These are phyloP conservation scores for Annulohypoxylon moriforme DNA, from an alignment of 495 filamentous ascomycete genomes.

Conservation along the genomic window DNA sequence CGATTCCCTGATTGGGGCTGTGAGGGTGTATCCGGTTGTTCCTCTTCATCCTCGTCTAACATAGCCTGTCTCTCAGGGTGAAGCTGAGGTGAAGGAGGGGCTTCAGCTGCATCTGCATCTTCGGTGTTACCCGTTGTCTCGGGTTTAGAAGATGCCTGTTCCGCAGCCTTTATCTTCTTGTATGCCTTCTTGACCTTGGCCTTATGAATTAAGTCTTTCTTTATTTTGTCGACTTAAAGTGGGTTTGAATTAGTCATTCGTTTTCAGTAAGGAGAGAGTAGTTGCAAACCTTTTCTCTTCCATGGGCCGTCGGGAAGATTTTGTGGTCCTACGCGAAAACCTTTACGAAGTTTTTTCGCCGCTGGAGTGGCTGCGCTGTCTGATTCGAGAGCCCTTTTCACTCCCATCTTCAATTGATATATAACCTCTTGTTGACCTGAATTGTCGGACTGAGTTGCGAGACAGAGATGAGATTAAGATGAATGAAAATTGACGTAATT, in stretches of 20 bases:
- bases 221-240: conserved; percentile 86
- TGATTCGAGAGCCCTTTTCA: conserved; percentile 68
- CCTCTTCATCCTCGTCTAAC: conserved; percentile 55
- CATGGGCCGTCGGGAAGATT: conserved; percentile 94
- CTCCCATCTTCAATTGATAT: conserved; percentile 63
- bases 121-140: conserved; percentile 23
- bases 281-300: conserved; percentile 79
- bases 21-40: conserved; percentile 32
- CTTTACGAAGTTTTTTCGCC: conserved; percentile 61
- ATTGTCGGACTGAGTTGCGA: too few species aligned
- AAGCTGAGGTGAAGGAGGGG: conserved; percentile 62
- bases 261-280: neutral
- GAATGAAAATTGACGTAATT: neutral
- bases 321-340: conserved; percentile 82
- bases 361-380: conserved; percentile 53
- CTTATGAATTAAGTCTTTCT: conserved; percentile 87
- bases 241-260: conserved; percentile 26
- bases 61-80: conserved; percentile 80
- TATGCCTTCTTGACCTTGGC: conserved; percentile 95
- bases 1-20: conserved; percentile 13
- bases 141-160: conserved; percentile 48
- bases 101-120: conserved; percentile 40
- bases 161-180: conserved; percentile 81
- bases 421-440: neutral
- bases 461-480: neutral